phyloP scores from a whole-genome alignment of 495 filamentous ascomycete species.

The Trichoderma orchidacearum region DNA sequence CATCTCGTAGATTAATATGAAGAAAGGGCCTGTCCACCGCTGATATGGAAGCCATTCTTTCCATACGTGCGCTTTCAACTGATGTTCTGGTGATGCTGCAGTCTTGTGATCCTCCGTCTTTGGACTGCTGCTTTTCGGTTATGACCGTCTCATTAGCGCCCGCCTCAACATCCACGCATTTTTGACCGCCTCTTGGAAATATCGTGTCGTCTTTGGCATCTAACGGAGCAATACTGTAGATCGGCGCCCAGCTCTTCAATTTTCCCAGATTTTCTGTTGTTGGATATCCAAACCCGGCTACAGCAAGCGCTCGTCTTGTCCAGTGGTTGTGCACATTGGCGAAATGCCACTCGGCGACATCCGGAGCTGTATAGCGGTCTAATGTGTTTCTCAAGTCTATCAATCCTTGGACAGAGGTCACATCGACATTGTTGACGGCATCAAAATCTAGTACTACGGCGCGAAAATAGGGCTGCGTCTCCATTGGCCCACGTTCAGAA shows the following conservation, averaged over 20 bases:
- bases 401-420: conserved; percentile 17
- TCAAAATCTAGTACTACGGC: conserved; percentile 20
- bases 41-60: conserved; percentile 1
- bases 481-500: conserved; percentile 4
- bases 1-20: conserved; percentile 14
- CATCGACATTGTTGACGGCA: conserved; percentile 16
- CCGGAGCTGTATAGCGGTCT: conserved; percentile 14
- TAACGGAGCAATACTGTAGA: conserved; percentile 1
- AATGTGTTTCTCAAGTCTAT: conserved; percentile 17
- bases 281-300: conserved; percentile 15
- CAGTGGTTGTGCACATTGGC: conserved; percentile 18
- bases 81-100: not conserved
- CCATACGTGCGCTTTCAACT: conserved; percentile 2
- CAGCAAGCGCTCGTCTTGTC: conserved; percentile 15
- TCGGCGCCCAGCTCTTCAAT: not conserved
- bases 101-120: conserved; percentile 5
- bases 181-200: not conserved
- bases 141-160: conserved; percentile 8
- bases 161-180: not conserved
- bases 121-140: not conserved
- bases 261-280: not conserved
- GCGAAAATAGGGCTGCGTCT: conserved; percentile 14
- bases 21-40: conserved; percentile 19
- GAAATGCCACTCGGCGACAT: conserved; percentile 19
- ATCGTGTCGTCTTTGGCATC: not conserved